Percentiles rank a stretch among this genome's conserved stretches.
Evolutionary conservation across 768 basidiomycete species (phyloP).

Genomic region (Naganishia vishniacii): DNA sequence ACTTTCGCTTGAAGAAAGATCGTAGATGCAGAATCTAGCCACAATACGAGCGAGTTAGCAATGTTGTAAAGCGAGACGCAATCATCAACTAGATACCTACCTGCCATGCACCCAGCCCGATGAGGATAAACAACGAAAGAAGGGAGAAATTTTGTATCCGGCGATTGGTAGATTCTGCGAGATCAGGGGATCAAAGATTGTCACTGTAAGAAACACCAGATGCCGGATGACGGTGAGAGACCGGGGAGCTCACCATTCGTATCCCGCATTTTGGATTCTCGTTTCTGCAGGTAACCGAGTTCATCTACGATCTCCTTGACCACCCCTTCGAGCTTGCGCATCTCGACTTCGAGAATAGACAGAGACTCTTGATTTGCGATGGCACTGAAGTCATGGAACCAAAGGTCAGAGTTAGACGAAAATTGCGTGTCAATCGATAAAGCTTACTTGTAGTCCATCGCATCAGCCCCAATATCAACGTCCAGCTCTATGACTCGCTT

Average conservation of each 20-base stretch:
- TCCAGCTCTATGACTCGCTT: constrained; percentile 78
- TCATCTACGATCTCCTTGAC: constrained; percentile 94
- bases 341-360: constrained; percentile 91
- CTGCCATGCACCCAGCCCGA: constrained; percentile 85
- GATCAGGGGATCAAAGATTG: neutral
- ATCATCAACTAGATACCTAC: constrained; percentile 30
- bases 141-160: constrained; percentile 91
- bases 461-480: constrained; percentile 95
- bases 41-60: neutral
- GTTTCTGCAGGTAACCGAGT: constrained; percentile 76
- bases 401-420: neutral
- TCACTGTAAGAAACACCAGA: too few relatives aligned
- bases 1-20: constrained; percentile 84
- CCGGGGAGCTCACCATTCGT: constrained; percentile 86
- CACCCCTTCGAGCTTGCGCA: constrained; percentile 92
- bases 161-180: constrained; percentile 76
- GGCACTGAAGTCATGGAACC: constrained; percentile 56
- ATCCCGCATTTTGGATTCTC: constrained; percentile 79
- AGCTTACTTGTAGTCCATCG: constrained; percentile 95
- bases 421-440: neutral
- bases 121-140: constrained; percentile 72
- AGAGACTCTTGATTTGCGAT: constrained; percentile 98
- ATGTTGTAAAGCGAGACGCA: too few relatives aligned
- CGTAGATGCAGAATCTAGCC: constrained; percentile 73
- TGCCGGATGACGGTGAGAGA: too few relatives aligned